Base-by-base conservation (phyloP, 2,329 filamentous ascomycete species). In the Talaromyces sp. region DNA sequence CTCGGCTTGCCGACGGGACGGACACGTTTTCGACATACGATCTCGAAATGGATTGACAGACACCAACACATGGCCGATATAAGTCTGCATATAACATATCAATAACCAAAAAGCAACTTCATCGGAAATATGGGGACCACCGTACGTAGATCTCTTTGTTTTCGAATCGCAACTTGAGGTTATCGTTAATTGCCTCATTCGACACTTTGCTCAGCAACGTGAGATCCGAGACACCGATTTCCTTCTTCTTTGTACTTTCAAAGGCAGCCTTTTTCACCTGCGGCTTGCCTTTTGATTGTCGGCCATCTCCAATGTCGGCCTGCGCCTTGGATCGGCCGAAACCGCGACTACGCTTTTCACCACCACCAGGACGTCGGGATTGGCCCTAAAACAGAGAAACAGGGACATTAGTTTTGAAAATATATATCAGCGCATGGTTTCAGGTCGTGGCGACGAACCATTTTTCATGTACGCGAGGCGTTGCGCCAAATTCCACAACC, bases 131-230 rank as follows among this genome's bases (percentile, higher is more conserved):
- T 27, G 14, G 33, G 44, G 33, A 63, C 56, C 83, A 63, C 56
- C 82, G 73, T 78, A 88, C 85, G 82, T 99, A 99, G 76, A 99
- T 99, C 80, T 99, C 94, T 76, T 85, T 89, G 83, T 94, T 93
- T 75, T 98, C 92, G 78, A 99, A 99, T 65, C 95, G 88, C 82
- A 98, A 96, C 84, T 97, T 96, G 76, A 99, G 77, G 77, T 99
- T 99, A 62, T 98, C 95, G 81, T 99, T 99, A 83, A 99, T 99
- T 64, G 94, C 93, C 78, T 99, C 95, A 78, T 99, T 98, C 68
- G 93, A 96, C 67, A 99, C 96, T 79, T 98, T 98, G 83, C 93
- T 97, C 74, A 99, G 89, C 71, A 99, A 83, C 4, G 95, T 99
- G 75, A 99, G 85, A 83, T 99, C 95, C 60, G 95, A 97, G 60